Percentiles rank a stretch among this genome's conserved stretches.
Conservation (phyloP, 768 basidiomycete genomes). For the Asterophora parasitica region DNA sequence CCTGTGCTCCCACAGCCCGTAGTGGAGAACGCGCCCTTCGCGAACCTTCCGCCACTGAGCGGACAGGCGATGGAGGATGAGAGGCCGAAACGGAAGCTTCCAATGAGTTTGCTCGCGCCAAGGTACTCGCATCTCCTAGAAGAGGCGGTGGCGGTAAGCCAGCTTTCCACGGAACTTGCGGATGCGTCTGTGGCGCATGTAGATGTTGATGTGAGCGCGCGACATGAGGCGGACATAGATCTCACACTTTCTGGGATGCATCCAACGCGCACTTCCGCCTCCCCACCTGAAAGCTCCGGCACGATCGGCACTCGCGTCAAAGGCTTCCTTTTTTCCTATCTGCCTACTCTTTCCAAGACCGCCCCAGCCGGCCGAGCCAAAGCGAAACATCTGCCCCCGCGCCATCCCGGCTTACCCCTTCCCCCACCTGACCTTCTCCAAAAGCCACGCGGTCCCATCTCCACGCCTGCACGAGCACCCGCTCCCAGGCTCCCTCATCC, state of each 20-base stretch:
- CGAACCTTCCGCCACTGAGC: constrained; percentile 22
- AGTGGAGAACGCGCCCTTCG: constrained; percentile 27
- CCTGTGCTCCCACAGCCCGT: constrained; percentile 19
- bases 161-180: constrained; percentile 11
- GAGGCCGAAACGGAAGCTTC: constrained; percentile 23
- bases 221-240: neutral
- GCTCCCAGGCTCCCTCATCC: constrained; percentile 44
- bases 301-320: constrained; percentile 48
- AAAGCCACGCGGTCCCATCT: constrained; percentile 50
- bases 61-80: constrained; percentile 13
- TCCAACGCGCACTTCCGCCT: neutral
- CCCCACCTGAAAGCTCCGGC: neutral
- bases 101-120: constrained; percentile 44
- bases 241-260: neutral
- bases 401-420: constrained; percentile 42
- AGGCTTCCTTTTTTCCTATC: constrained; percentile 57
- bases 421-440: constrained; percentile 50
- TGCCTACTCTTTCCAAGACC: constrained; percentile 45
- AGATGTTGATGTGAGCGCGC: neutral
- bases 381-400: constrained; percentile 14
- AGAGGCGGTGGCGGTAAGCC: constrained; percentile 42
- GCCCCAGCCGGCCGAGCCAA: constrained; percentile 20
- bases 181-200: constrained; percentile 1
- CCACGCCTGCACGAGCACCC: constrained; percentile 53
- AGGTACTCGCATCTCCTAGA: constrained; percentile 56